Evolutionary conservation across 2,329 filamentous ascomycete species (phyloP).

Genomic region (Stylonectria norvegica): DNA sequence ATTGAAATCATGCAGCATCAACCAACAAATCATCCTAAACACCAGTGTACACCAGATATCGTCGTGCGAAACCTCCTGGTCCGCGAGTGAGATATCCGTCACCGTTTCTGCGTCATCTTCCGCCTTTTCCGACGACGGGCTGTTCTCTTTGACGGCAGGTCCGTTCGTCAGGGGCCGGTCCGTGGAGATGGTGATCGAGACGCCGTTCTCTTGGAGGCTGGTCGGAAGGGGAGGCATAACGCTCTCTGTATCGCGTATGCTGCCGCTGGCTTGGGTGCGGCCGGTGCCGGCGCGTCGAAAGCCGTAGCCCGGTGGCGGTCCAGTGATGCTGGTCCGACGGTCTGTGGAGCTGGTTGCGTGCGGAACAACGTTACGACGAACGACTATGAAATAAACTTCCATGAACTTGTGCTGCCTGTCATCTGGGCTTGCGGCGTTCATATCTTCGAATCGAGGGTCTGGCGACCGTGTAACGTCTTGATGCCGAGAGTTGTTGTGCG

Average conservation of each 20-base stretch:
- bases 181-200: neutral
- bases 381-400: slow-evolving; percentile 48
- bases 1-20: slow-evolving; percentile 55
- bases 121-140: slow-evolving; percentile 6
- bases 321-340: slow-evolving; percentile 24
- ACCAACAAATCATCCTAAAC: slow-evolving; percentile 57
- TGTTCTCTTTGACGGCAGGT: slow-evolving; percentile 5
- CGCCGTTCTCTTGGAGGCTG: neutral
- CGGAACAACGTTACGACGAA: slow-evolving; percentile 40
- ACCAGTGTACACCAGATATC: slow-evolving; percentile 54
- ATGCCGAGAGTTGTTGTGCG: slow-evolving; percentile 5
- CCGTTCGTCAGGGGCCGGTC: slow-evolving; percentile 6
- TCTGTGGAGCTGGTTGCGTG: slow-evolving; percentile 29
- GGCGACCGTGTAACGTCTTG: slow-evolving; percentile 6
- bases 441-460: slow-evolving; percentile 40
- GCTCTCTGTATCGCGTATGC: slow-evolving; percentile 9
- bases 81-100: slow-evolving; percentile 16
- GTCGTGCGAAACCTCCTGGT: slow-evolving; percentile 30
- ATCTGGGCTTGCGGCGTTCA: slow-evolving; percentile 46
- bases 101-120: slow-evolving; percentile 9
- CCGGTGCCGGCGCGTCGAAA: slow-evolving; percentile 21
- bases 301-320: slow-evolving; percentile 18
- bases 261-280: slow-evolving; percentile 25
- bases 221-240: neutral
- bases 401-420: slow-evolving; percentile 50